Evolutionary conservation across 257 asterid genomes (phyloP).

Genomic region (Solanum medicagineum): DNA sequence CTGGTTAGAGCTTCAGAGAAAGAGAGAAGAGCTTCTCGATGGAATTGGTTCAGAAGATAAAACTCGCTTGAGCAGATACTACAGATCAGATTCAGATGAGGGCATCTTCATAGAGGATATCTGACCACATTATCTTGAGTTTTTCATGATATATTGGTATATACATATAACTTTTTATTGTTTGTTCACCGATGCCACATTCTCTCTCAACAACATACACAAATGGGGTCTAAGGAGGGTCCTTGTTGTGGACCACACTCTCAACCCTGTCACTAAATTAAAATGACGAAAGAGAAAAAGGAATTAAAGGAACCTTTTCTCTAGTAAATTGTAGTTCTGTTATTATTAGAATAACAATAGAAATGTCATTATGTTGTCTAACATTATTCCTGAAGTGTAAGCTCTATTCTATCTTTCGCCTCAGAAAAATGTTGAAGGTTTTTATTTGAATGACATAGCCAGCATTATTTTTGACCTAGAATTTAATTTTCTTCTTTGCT

Average conservation of each 20-base stretch:
- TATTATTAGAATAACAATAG: not conserved
- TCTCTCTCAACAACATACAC: not conserved
- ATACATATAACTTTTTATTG: not conserved
- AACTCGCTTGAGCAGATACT: conserved; percentile 6
- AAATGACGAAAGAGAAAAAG: not conserved
- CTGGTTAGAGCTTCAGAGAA: conserved; percentile 36
- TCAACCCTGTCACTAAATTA: not conserved
- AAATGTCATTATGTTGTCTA: not conserved
- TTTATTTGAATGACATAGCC: not conserved
- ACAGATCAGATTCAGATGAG: conserved; percentile 13
- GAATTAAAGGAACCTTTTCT: not conserved
- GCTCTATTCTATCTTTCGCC: not conserved
- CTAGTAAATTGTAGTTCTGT: not conserved
- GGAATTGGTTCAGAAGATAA: conserved; percentile 15
- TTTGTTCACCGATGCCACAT: not conserved
- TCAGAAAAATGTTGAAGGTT: not conserved
- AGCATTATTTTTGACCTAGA: not conserved
- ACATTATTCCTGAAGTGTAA: not conserved
- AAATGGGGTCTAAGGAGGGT: not conserved
- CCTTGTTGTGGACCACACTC: not conserved
- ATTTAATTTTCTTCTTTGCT: not conserved
- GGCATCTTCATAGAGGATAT: conserved; percentile 13
- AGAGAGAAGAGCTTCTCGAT: conserved; percentile 25
- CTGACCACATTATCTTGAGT: not conserved
- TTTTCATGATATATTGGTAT: not conserved